Conservation (phyloP, 1,284 basidiomycete genomes). For the Microbotryum lychnidis-dioicae region DNA sequence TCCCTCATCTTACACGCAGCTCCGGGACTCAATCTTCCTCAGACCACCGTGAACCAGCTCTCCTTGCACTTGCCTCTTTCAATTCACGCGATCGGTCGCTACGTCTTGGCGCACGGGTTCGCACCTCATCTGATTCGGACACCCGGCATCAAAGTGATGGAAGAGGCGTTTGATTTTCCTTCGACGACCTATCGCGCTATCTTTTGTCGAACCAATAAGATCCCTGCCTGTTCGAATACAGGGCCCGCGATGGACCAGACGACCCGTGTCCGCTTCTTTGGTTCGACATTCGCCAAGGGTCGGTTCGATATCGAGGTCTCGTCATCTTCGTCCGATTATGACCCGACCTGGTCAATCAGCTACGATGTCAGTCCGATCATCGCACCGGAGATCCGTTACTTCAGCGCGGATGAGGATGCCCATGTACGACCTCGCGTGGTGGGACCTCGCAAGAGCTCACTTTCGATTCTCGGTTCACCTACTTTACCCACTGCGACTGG, state of each 20-base stretch:
- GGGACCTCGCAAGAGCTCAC: neutral
- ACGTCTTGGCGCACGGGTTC: constrained; percentile 22
- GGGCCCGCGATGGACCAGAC: neutral
- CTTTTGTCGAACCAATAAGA: neutral
- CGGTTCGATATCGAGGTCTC: constrained; percentile 19
- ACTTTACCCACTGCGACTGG: too few relatives aligned
- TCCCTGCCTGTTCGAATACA: too few relatives aligned
- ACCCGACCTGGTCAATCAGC: constrained; percentile 8
- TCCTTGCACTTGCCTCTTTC: constrained; percentile 22
- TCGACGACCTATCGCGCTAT: constrained; percentile 6
- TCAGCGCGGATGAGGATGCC: constrained; percentile 2
- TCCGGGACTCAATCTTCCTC: constrained; percentile 16
- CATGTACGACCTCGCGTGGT: too few relatives aligned
- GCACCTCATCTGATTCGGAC: constrained; percentile 16
- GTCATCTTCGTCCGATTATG: neutral
- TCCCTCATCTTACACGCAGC: constrained; percentile 15
- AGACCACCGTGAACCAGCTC: constrained; percentile 23
- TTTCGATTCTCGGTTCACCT: neutral
- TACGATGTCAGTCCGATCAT: constrained; percentile 15
- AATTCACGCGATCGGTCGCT: constrained; percentile 17
- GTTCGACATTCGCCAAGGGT: constrained; percentile 10
- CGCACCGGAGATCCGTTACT: constrained; percentile 2
- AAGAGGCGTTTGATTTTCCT: constrained; percentile 17
- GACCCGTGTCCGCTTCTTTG: constrained; percentile 20
- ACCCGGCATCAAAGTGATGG: constrained; percentile 5